Evolutionary conservation across 257 asterid species (phyloP), one percentile per base, ranked within the genome.

Genomic region (Cruciata laevipes): DNA sequence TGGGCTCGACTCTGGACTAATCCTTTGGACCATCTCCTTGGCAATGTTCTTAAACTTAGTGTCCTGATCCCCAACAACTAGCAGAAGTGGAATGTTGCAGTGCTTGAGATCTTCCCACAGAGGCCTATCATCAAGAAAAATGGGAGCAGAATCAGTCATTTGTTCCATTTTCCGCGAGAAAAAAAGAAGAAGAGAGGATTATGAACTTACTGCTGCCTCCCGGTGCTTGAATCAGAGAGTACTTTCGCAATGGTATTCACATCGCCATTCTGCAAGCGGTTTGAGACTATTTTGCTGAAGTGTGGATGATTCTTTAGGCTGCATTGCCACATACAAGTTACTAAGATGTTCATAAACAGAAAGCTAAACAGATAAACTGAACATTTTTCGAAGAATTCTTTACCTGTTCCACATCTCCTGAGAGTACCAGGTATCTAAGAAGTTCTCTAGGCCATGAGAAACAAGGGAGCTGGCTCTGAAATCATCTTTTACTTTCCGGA

Each of bases 361-460:
- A 2, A 35, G 9, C 49, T 33, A 33, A 33, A 9, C 27, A 35
- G 51, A 58, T n/a, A n/a, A 61, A 32, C 47, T 12, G 25, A 23
- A 42, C 42, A 16, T 61, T 30, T 33, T 35, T 9, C 25, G 49
- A 58, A 67, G 13, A 38, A 40, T 65, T 35, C 8, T 52, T 71
- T 86, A 93, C 99, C 99, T 88, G 51, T 79, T 65, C 99, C 99
- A 93, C 70, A 88, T 75, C 65, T 80, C 89, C 79, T 86, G 95
- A 70, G 92, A 77, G 81, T 90, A 93, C 97, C 99, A 93, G 16
- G 84, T 24, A 73, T 86, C 91, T 55, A 82, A 64, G 63, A 93
- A 93, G 69, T 74, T 70, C 33, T 86, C 82, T 58, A 90, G 75
- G 77, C 97, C 99, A 55, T 86, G 73, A 33, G 95, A 85, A 78